Base-by-base conservation (phyloP, 768 basidiomycete species). In the Russula olivacea region DNA sequence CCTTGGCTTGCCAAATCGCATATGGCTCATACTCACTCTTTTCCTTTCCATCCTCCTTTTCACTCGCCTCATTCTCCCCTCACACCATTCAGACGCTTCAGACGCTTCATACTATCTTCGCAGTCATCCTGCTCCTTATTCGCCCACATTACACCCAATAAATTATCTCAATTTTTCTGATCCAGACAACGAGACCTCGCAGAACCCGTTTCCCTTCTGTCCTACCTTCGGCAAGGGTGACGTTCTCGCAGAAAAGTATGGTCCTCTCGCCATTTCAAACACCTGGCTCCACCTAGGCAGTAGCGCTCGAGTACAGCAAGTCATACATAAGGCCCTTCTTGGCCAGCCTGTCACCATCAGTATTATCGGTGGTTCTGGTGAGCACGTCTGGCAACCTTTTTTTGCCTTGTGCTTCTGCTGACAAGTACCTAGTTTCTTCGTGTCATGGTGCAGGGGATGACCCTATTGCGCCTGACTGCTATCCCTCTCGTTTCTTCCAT, bases 371-470 rank as follows among this genome's bases (percentile, higher is more conserved):
- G 93, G 93, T 61, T 95, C 92, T 65, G 80, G 93, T 95, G 70
- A 72, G 85, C 73, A 9, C 40, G 7, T 50, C 25, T 19, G 14
- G 19, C 21, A 8, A 2, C 36, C 53, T 55, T 11, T 21, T 52
- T 25, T 17, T 23, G 15, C 21, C n/a, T 23, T 8, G 47, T 54
- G 30, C 54, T 58, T 36, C 41, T 54, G 45, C 55, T 62, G 19
- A 70, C 64, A 66, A 19, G 21, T 49, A 38, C 23, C 1, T 71
- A 94, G 94, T 97, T 21, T 93, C 94, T 59, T 85, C 94, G 1
- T 98, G 94, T 72, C 90, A 95, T 71, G 94, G 95, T 23, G 88
- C 93, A 10, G 95, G 94, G 1, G 88, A 95, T 71, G 91, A 95
- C 72, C 93, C 92, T 4, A 79, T 97, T 60, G 83, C 91, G 0